Conservation (phyloP, 768 basidiomycete genomes). For the Boletus vermiculosoides region DNA sequence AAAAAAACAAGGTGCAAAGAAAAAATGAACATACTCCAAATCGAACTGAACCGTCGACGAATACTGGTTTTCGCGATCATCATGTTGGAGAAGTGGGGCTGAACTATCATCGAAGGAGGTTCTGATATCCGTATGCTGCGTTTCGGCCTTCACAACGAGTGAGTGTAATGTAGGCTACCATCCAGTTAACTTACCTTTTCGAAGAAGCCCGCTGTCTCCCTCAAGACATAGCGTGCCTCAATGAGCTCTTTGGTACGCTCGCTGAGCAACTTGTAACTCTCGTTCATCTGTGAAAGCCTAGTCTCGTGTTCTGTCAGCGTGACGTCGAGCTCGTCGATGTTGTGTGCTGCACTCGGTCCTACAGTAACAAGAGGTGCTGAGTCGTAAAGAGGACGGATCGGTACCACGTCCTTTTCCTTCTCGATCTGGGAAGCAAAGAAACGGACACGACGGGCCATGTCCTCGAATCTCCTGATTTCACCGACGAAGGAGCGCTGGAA, state of each 20-base stretch:
- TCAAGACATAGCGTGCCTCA: conserved; percentile 91
- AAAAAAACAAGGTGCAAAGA: background rate
- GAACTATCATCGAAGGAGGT: conserved; percentile 89
- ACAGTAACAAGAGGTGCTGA: conserved; percentile 84
- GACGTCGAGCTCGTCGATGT: conserved; percentile 89
- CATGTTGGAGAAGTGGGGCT: conserved; percentile 87
- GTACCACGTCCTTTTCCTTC: conserved; percentile 79
- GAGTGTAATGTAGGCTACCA: conserved; percentile 3
- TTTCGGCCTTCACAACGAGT: conserved; percentile 59
- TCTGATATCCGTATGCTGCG: conserved; percentile 75
- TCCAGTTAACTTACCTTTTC: conserved; percentile 55
- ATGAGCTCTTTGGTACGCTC: conserved; percentile 83
- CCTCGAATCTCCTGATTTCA: conserved; percentile 92
- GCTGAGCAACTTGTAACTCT: conserved; percentile 84
- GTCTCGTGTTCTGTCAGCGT: conserved; percentile 85
- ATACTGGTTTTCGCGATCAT: conserved; percentile 75
- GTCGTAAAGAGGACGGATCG: conserved; percentile 82
- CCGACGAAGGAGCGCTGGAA: conserved; percentile 98
- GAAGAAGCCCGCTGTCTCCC: conserved; percentile 96
- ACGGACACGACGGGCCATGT: conserved; percentile 92
- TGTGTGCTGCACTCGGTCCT: conserved; percentile 90
- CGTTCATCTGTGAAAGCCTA: conserved; percentile 86
- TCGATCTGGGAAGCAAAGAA: conserved; percentile 87
- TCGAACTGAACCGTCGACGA: conserved; percentile 66
- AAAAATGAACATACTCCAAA: conserved; percentile 63